Evolutionary conservation across 2,329 filamentous ascomycete genomes (phyloP).

Genomic region (Arthrobotrys entomopaga): DNA sequence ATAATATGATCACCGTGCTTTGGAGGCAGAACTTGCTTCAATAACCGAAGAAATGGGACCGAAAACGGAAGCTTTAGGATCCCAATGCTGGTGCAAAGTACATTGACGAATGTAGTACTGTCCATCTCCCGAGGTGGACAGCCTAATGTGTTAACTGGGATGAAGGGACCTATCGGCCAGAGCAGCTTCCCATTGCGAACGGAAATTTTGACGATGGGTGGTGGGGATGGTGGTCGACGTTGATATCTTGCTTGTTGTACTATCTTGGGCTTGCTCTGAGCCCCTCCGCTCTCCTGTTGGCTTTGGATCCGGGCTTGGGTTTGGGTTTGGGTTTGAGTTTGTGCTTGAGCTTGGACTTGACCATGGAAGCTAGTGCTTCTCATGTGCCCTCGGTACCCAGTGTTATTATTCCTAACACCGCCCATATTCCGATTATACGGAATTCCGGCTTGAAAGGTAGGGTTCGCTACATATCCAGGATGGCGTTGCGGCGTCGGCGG

Average conservation of each 20-base stretch:
- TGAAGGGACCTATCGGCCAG: slow-evolving; percentile 49
- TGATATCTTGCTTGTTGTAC: slow-evolving; percentile 32
- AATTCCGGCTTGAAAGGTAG: background rate
- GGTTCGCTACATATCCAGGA: slow-evolving; percentile 23
- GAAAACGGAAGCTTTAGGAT: slow-evolving; percentile 45
- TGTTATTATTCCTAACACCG: slow-evolving; percentile 6
- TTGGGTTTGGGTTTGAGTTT: too few species aligned
- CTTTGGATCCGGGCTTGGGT: background rate
- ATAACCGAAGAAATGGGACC: slow-evolving; percentile 29
- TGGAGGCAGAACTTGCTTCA: slow-evolving; percentile 17
- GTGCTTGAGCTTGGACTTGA: slow-evolving; percentile 3
- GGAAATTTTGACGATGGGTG: slow-evolving; percentile 40
- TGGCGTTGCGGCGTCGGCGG: slow-evolving; percentile 30
- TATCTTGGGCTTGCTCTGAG: slow-evolving; percentile 10
- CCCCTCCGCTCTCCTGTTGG: slow-evolving; percentile 13
- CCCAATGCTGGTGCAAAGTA: slow-evolving; percentile 45
- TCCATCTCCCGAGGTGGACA: slow-evolving; percentile 35
- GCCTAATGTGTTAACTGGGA: slow-evolving; percentile 23
- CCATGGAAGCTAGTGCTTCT: slow-evolving; percentile 16
- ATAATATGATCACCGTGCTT: slow-evolving; percentile 49
- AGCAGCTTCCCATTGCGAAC: slow-evolving; percentile 31
- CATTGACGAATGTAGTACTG: slow-evolving; percentile 40
- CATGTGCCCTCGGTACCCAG: slow-evolving; percentile 18
- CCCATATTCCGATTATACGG: slow-evolving; percentile 4
- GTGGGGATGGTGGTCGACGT: slow-evolving; percentile 35